Evolutionary conservation across 768 basidiomycete species (phyloP).

Genomic region (Panaeolus papilionaceus): DNA sequence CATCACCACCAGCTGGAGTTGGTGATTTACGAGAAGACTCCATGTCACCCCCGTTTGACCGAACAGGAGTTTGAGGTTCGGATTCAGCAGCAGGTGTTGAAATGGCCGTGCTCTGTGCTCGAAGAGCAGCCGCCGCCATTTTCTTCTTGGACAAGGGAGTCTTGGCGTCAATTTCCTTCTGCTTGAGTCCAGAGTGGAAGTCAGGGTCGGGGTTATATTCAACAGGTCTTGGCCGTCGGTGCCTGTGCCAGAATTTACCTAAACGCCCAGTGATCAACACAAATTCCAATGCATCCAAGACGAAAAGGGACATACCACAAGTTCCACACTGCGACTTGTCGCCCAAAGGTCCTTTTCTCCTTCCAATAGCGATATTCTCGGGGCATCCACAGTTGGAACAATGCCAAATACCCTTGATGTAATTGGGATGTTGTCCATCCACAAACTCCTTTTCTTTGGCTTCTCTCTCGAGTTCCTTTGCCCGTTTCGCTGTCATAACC

Average conservation of each 20-base stretch:
- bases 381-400: slow-evolving; percentile 96
- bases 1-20: slow-evolving; percentile 48
- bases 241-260: slow-evolving; percentile 93
- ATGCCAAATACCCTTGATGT: slow-evolving; percentile 89
- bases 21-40: slow-evolving; percentile 24
- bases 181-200: slow-evolving; percentile 62
- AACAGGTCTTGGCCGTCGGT: slow-evolving; percentile 80
- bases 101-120: slow-evolving; percentile 50
- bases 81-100: slow-evolving; percentile 47
- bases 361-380: slow-evolving; percentile 82
- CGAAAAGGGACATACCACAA: slow-evolving; percentile 71
- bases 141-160: slow-evolving; percentile 60
- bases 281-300: slow-evolving; percentile 15
- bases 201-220: slow-evolving; percentile 80
- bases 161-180: slow-evolving; percentile 59
- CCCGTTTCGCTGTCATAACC: slow-evolving; percentile 62
- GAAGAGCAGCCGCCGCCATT: slow-evolving; percentile 57
- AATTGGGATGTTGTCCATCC: slow-evolving; percentile 82
- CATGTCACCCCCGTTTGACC: slow-evolving; percentile 39
- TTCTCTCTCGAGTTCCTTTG: slow-evolving; percentile 79
- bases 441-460: slow-evolving; percentile 86
- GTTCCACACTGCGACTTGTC: slow-evolving; percentile 90
- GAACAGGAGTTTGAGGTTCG: slow-evolving; percentile 62
- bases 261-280: slow-evolving; percentile 19
- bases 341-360: slow-evolving; percentile 89